Conservation (phyloP, 2,329 filamentous ascomycete species). For the Fusarium sororula region DNA sequence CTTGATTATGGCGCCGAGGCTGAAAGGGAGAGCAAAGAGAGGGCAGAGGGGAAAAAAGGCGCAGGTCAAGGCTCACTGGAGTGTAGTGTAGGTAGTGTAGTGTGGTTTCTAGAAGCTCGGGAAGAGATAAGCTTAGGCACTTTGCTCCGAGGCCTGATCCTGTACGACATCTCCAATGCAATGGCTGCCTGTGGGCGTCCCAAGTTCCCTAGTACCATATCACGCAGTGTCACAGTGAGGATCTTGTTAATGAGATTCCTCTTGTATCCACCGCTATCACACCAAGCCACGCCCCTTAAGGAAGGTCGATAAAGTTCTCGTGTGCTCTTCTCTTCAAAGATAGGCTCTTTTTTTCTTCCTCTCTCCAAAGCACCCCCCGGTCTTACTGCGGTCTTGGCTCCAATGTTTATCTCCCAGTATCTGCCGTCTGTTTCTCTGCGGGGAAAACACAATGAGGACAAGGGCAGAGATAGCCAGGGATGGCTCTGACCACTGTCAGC, state of each 20-base stretch:
- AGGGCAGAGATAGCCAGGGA: neutral
- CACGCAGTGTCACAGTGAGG: neutral
- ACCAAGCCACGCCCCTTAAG: constrained; percentile 22
- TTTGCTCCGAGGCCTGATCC: neutral
- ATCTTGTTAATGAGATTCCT: neutral
- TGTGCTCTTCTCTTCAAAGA: constrained; percentile 1
- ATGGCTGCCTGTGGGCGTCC: neutral
- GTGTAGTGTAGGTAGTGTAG: neutral
- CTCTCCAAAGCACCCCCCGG: constrained; percentile 8
- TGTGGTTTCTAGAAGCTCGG: constrained; percentile 8
- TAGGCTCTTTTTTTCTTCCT: neutral
- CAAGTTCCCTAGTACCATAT: neutral
- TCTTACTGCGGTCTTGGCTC: constrained; percentile 26
- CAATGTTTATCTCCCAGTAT: constrained; percentile 33
- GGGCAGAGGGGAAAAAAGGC: neutral
- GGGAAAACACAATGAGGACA: constrained; percentile 14
- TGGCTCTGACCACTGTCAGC: neutral
- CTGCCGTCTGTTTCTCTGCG: constrained; percentile 32
- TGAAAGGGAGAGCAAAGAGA: neutral
- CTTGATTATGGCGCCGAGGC: neutral
- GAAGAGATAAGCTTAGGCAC: constrained; percentile 22
- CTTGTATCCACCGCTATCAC: constrained; percentile 31
- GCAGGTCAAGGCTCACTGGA: neutral
- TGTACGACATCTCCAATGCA: neutral
- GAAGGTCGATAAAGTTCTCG: constrained; percentile 20